Evolutionary conservation across 164 flowering plant species (phyloP).

Genomic region (Amborella trichopoda): DNA sequence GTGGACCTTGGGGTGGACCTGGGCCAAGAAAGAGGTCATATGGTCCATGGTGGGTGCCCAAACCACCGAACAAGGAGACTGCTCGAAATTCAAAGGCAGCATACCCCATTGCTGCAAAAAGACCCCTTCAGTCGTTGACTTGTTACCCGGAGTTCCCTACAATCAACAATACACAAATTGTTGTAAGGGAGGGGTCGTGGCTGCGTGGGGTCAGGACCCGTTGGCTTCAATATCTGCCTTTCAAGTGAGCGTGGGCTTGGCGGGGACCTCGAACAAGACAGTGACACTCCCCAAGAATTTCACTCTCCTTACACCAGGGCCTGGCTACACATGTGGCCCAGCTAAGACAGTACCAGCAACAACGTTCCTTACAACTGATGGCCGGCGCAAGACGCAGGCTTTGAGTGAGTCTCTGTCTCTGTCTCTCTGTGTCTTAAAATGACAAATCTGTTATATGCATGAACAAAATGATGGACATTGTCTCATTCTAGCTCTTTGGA

Average conservation of each 20-base stretch:
- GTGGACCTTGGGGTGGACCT: conserved; percentile 48
- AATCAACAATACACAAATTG: conserved; percentile 52
- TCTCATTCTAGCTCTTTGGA: too few relatives aligned
- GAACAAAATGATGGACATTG: too few relatives aligned
- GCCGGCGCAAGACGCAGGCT: conserved; percentile 45
- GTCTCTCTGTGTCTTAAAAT: neutral
- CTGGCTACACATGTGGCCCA: conserved; percentile 63
- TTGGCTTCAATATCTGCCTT: conserved; percentile 37
- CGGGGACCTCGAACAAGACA: conserved; percentile 57
- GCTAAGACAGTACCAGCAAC: conserved; percentile 47
- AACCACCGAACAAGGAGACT: conserved; percentile 59
- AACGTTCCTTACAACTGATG: conserved; percentile 35
- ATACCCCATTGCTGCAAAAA: conserved; percentile 56
- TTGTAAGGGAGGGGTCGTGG: conserved; percentile 55
- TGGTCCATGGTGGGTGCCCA: conserved; percentile 62
- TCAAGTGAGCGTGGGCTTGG: conserved; percentile 49
- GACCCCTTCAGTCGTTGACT: conserved; percentile 41
- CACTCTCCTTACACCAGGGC: conserved; percentile 55
- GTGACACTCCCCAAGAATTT: conserved; percentile 53
- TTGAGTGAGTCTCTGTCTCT: conserved; percentile 25
- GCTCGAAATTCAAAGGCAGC: conserved; percentile 49
- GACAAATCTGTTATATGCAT: neutral
- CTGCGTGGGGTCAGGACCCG: conserved; percentile 59
- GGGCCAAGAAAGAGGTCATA: conserved; percentile 61
- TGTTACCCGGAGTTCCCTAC: conserved; percentile 56